These are phyloP conservation scores for Aspergillus sp. DNA, from an alignment of 2,329 filamentous ascomycete species.

Conservation along the genomic window DNA sequence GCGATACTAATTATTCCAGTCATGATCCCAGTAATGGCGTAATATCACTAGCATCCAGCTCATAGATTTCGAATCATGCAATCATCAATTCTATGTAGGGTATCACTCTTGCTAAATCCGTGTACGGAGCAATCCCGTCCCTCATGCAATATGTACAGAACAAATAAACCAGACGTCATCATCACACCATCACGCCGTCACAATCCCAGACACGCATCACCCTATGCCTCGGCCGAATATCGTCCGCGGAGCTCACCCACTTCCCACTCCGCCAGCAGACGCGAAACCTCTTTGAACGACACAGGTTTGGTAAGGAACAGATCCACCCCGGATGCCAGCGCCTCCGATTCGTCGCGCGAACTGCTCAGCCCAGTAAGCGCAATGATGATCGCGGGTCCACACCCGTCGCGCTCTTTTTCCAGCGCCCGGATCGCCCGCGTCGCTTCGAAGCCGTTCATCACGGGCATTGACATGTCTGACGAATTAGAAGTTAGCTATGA, in stretches of 20 bases:
- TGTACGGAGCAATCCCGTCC: conserved; percentile 12
- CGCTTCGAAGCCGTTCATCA: conserved; percentile 49
- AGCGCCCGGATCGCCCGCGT: conserved; percentile 45
- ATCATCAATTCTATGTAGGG: conserved; percentile 7
- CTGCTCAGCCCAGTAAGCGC: conserved; percentile 46
- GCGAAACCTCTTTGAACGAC: conserved; percentile 42
- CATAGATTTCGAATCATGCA: neutral
- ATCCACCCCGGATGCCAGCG: conserved; percentile 43
- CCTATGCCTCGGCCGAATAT: neutral
- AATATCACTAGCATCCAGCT: neutral
- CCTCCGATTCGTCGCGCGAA: conserved; percentile 43
- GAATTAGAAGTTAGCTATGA: neutral
- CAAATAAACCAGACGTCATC: no score
- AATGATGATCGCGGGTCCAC: conserved; percentile 38
- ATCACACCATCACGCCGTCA: no score
- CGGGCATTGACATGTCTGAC: conserved; percentile 46
- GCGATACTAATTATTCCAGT: conserved; percentile 29
- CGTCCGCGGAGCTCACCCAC: conserved; percentile 3
- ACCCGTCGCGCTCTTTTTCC: conserved; percentile 34
- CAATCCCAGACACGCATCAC: neutral
- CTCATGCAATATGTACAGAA: neutral
- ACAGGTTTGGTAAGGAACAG: conserved; percentile 49
- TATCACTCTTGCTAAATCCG: conserved; percentile 17
- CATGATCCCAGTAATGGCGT: no score
- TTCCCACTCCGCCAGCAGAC: conserved; percentile 37